Evolutionary conservation across 2,329 filamentous ascomycete species (phyloP).

Genomic region (Microcyclospora tardicrescens): DNA sequence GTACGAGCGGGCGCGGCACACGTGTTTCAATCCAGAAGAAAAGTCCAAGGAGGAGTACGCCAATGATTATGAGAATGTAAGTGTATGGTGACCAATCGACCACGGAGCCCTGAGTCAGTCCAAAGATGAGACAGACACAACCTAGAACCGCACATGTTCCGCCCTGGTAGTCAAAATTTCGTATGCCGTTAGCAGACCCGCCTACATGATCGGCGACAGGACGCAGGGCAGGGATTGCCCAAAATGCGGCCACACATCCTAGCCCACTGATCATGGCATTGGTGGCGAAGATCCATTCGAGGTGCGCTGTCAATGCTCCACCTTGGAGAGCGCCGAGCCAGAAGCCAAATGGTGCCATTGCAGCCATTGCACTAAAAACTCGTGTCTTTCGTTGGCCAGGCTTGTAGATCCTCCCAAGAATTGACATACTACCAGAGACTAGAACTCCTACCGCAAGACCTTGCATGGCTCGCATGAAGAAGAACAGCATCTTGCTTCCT

Average conservation of each 20-base stretch:
- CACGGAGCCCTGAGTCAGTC: slow-evolving; percentile 24
- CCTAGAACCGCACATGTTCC: slow-evolving; percentile 17
- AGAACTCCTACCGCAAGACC: slow-evolving; percentile 25
- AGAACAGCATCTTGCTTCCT: slow-evolving; percentile 23
- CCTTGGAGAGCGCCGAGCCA: slow-evolving; percentile 29
- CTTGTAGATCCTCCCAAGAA: slow-evolving; percentile 27
- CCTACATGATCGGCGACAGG: slow-evolving; percentile 18
- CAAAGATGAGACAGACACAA: slow-evolving; percentile 24
- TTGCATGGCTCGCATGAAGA: slow-evolving; percentile 27
- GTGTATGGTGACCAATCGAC: slow-evolving; percentile 26
- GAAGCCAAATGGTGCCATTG: slow-evolving; percentile 24
- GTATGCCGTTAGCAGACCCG: slow-evolving; percentile 9
- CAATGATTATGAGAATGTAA: slow-evolving; percentile 23
- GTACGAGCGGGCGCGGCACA: slow-evolving; percentile 22
- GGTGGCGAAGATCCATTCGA: slow-evolving; percentile 33
- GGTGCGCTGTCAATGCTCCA: slow-evolving; percentile 27
- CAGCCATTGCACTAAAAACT: slow-evolving; percentile 26
- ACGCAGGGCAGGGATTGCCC: slow-evolving; percentile 28
- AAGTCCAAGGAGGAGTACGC: slow-evolving; percentile 18
- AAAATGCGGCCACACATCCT: slow-evolving; percentile 26
- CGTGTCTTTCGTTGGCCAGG: slow-evolving; percentile 26
- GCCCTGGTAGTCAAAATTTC: slow-evolving; percentile 21
- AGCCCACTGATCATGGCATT: slow-evolving; percentile 29
- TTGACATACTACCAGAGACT: slow-evolving; percentile 25
- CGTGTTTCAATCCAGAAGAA: slow-evolving; percentile 22